Conservation (phyloP, 164 flowering plant genomes). For the Aristolochia contorta region DNA sequence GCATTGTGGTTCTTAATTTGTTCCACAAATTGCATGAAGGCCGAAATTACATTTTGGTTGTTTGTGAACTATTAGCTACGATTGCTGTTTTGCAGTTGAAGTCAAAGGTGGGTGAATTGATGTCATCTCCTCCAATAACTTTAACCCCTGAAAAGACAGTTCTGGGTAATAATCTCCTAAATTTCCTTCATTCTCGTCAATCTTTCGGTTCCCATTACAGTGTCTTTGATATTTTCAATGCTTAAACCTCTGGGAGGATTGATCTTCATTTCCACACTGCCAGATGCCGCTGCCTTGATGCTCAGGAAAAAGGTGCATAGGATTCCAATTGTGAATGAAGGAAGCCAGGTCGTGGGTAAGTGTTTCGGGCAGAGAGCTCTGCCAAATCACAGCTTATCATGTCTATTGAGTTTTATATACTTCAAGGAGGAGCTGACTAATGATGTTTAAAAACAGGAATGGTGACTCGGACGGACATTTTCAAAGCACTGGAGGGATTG, state of each 20-base stretch:
- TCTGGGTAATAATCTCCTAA: constrained; percentile 11
- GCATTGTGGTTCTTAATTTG: not conserved
- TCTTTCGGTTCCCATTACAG: not conserved
- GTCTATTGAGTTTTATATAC: not conserved
- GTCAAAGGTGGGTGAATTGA: constrained; percentile 23
- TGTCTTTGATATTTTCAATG: not conserved
- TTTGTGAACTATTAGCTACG: not conserved
- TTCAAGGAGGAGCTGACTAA: not conserved
- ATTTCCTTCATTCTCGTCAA: not conserved
- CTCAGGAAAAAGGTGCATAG: constrained; percentile 26
- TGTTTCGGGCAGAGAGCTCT: not conserved
- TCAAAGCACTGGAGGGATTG: constrained; percentile 19
- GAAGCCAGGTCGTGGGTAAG: constrained; percentile 24
- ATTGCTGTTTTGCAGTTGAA: constrained; percentile 12
- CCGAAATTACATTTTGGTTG: not conserved
- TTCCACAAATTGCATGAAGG: not conserved
- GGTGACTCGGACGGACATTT: constrained; percentile 23
- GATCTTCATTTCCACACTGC: constrained; percentile 1
- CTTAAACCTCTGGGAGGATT: not conserved
- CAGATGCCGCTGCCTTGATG: constrained; percentile 29
- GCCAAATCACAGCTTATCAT: not conserved
- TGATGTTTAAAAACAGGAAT: constrained; percentile 16
- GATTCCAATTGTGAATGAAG: constrained; percentile 26
- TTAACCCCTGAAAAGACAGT: constrained; percentile 19
- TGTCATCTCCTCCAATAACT: constrained; percentile 23